Base-by-base conservation (phyloP, 176 grass and related monocot genomes). In the Carex cristatella region DNA sequence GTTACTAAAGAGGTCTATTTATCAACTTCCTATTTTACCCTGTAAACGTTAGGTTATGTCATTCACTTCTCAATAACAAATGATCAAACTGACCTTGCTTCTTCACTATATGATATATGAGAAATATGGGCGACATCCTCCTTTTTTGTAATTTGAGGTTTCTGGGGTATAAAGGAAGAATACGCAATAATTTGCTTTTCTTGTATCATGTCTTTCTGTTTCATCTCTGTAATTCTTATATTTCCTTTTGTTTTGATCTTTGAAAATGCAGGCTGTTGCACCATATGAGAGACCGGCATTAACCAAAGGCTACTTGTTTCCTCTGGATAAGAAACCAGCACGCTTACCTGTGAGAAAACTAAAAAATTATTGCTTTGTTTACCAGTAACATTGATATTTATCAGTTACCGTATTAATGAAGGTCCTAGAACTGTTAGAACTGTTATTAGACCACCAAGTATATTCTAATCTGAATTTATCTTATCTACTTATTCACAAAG, bases 301-400 rank as follows among this genome's bases (percentile, higher is more conserved):
- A 84, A 98, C 92, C 53, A 98, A 98, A 88, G 95, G 89, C 42
- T 98, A 98, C 78, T 85, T 98, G 8, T 98, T 98, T 83, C 92
- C 95, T 65, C 92, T 84, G 3, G 92, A 98, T 19, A 98, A 94
- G 83, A 98, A 98, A 68, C 95, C 95, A 4, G 95, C 95, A 16
- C 92, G 95, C 19, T 79, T 98, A 14, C 95, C 92, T 83, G 95
- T 98, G 89, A 91, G 92, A 89, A 88, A 2, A 18, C 74, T 78
- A 13, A 57, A 32, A 56, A 23, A 72, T 72, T 33, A 57, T 35
- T 57, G 5, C 51, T 57, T 1, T 56, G 6, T 32, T 55, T 51
- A 78, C 74, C 51, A 57, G 74, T 57, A 32, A 78, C 49, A 8
- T 55, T 77, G n/a, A 0, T 77, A 53, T 32, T 77, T 77, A 15